These are phyloP conservation scores for Malus orientalis DNA, from an alignment of 306 rosid species.

Conservation along the genomic window DNA sequence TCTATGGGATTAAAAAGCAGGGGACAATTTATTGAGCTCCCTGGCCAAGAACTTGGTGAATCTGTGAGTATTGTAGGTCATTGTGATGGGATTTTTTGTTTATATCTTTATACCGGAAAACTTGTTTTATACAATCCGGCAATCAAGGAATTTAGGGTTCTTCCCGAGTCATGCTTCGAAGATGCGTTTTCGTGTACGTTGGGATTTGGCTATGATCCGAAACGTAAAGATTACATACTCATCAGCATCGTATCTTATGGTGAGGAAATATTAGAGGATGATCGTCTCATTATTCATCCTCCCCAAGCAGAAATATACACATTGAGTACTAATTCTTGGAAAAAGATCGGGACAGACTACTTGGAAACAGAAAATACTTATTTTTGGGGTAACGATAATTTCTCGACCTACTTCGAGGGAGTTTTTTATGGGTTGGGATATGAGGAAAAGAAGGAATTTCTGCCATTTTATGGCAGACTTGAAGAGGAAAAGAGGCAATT, in stretches of 20 bases:
- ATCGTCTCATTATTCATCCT: not conserved
- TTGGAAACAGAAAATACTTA: not conserved
- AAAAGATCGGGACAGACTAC: not conserved
- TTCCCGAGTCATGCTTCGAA: not conserved
- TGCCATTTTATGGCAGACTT: not conserved
- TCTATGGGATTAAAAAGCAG: not conserved
- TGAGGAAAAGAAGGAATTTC: not conserved
- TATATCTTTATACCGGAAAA: not conserved
- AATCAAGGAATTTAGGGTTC: not conserved
- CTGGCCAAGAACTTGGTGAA: not conserved
- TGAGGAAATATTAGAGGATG: not conserved
- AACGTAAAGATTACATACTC: not conserved
- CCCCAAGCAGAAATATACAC: not conserved
- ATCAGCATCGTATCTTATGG: not conserved
- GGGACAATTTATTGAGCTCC: not conserved
- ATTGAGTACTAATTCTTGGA: slow-evolving; percentile 2
- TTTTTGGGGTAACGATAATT: not conserved
- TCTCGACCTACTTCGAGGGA: not conserved
- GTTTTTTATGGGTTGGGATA: not conserved
- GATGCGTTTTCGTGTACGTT: not conserved
- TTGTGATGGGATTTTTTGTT: slow-evolving; percentile 11
- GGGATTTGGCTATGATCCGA: slow-evolving; percentile 6
- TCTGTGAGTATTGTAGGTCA: not conserved
- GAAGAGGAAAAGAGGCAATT: not conserved
- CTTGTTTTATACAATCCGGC: slow-evolving; percentile 4